Percentiles rank a stretch among this genome's conserved stretches.
Conservation (phyloP, 495 filamentous ascomycete genomes). For the Penicillium taxi region DNA sequence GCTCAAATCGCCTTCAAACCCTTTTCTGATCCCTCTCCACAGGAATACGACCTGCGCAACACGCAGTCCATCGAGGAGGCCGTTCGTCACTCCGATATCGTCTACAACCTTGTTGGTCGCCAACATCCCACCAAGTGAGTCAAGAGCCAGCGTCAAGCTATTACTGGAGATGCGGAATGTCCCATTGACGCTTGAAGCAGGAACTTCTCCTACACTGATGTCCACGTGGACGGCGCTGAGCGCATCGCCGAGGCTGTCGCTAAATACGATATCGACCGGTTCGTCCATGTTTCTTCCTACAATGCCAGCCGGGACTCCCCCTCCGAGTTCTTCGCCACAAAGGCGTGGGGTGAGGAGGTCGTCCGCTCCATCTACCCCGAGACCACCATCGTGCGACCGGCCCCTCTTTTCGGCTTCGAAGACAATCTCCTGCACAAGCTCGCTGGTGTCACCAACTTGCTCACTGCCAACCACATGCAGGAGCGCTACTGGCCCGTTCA, state of each 20-base stretch:
- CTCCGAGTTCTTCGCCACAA: conserved; percentile 83
- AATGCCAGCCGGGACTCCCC: conserved; percentile 75
- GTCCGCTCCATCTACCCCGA: conserved; percentile 91
- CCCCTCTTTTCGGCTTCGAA: conserved; percentile 90
- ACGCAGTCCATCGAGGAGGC: conserved; percentile 93
- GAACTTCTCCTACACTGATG: conserved; percentile 89
- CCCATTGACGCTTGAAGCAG: conserved; percentile 41
- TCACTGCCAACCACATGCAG: conserved; percentile 88
- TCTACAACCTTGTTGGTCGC: conserved; percentile 91
- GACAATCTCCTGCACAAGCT: conserved; percentile 85
- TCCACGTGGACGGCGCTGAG: conserved; percentile 90
- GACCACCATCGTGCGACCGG: conserved; percentile 92
- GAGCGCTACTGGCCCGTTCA: conserved; percentile 89
- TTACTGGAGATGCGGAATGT: background rate
- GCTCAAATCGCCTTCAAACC: background rate
- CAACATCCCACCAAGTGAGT: conserved; percentile 93
- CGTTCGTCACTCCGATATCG: conserved; percentile 92
- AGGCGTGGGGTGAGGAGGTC: conserved; percentile 76
- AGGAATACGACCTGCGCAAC: conserved; percentile 96
- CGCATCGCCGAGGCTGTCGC: conserved; percentile 92
- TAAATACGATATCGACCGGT: conserved; percentile 97
- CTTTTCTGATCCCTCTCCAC: conserved; percentile 11
- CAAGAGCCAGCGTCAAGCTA: too few species aligned
- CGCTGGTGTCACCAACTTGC: conserved; percentile 65
- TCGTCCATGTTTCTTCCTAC: conserved; percentile 93